Conservation (phyloP, 345 rosid genomes). For the Eucalyptus cloeziana region DNA sequence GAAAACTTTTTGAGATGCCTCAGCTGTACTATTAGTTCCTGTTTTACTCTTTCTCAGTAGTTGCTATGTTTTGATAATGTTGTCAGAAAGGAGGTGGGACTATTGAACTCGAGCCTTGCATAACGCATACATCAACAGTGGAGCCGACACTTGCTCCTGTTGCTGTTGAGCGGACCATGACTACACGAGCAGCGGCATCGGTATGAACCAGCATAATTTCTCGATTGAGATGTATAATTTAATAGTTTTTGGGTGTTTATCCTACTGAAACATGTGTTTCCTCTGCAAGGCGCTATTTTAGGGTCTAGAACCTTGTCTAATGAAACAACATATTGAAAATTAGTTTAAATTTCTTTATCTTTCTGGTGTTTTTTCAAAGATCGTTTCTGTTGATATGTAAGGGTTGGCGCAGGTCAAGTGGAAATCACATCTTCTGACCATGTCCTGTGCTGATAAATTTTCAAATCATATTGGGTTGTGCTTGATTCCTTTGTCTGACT, state of each 20-base stretch:
- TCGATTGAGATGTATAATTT: neutral
- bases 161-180: conserved; percentile 98
- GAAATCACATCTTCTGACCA: neutral
- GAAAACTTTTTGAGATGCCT: neutral
- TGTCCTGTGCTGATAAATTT: neutral
- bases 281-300: neutral
- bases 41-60: neutral
- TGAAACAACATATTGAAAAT: neutral
- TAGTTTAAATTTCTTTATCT: neutral
- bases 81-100: conserved; percentile 94
- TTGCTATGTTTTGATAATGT: neutral
- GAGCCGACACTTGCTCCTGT: conserved; percentile 99
- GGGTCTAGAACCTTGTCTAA: neutral
- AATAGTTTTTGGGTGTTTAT: neutral
- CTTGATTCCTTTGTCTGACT: neutral
- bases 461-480: neutral
- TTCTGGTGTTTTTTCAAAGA: neutral
- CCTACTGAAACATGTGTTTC: neutral
- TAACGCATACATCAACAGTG: conserved; percentile 83
- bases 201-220: conserved; percentile 18
- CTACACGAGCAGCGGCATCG: conserved; percentile 99
- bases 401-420: neutral
- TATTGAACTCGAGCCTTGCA: conserved; percentile 92
- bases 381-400: neutral
- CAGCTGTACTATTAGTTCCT: neutral